A percentile compares a stretch with the other conserved stretches of the same genome.
Conservation (phyloP, 345 rosid genomes). For the Euphorbia tirucalli region DNA sequence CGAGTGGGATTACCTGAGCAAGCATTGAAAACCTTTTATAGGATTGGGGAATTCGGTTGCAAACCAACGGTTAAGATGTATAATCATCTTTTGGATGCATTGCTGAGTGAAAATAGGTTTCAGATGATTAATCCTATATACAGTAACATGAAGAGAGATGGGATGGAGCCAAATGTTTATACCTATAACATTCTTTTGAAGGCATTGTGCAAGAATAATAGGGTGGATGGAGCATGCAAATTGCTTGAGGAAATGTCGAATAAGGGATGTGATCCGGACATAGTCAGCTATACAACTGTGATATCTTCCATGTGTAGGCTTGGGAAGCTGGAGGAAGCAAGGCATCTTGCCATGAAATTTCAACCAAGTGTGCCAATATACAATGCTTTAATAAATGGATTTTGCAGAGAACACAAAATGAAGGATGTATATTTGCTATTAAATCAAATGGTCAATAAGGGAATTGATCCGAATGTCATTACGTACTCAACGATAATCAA, state of each 20-base stretch:
- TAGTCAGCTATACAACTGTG: conserved; percentile 73
- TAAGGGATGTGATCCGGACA: conserved; percentile 67
- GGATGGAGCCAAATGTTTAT: conserved; percentile 72
- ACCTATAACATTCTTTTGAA: conserved; percentile 79
- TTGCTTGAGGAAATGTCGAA: conserved; percentile 70
- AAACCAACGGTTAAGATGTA: conserved; percentile 73
- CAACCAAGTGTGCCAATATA: no score
- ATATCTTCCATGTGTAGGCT: conserved; percentile 70
- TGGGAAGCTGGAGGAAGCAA: conserved; percentile 68
- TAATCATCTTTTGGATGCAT: conserved; percentile 71
- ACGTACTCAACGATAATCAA: no score
- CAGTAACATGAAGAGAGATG: conserved; percentile 76
- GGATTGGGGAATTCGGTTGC: conserved; percentile 78
- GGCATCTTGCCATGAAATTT: no score
- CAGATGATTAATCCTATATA: conserved; percentile 62
- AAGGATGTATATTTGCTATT: no score
- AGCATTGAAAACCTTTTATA: conserved; percentile 76
- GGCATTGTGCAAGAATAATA: conserved; percentile 81
- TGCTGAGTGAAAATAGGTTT: conserved; percentile 69
- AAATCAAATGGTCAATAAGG: no score
- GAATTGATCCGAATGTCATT: no score
- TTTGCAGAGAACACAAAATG: no score
- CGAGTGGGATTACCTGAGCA: conserved; percentile 54
- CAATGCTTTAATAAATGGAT: no score
- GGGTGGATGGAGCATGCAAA: conserved; percentile 71